A percentile compares a stretch with the other conserved stretches of the same genome.
Conservation (phyloP, 805 yeast species). For the Komagataella phaffii region DNA sequence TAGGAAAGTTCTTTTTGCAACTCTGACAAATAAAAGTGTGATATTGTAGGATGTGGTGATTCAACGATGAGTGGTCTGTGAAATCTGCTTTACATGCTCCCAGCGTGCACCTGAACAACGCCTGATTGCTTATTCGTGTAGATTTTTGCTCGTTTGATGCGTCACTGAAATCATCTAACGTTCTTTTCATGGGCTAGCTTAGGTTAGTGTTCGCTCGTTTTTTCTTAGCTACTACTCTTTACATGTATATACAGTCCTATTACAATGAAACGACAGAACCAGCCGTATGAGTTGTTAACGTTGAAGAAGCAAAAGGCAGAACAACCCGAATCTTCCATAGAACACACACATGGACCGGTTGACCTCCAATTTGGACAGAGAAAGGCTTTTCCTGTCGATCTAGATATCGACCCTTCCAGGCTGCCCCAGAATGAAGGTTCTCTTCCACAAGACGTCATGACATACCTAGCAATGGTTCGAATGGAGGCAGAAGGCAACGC, state of each 20-base stretch:
- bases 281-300: background rate
- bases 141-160: background rate
- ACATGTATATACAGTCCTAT: background rate
- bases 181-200: constrained; percentile 2
- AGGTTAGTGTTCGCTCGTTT: background rate
- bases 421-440: constrained; percentile 5
- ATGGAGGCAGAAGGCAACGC: constrained; percentile 14
- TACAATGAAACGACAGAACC: background rate
- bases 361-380: constrained; percentile 22
- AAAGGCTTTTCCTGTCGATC: constrained; percentile 18
- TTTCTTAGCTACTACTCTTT: background rate
- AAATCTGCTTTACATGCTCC: constrained; percentile 6
- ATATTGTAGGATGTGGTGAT: background rate
- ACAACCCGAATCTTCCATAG: background rate
- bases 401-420: constrained; percentile 8
- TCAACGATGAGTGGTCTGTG: constrained; percentile 11
- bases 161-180: constrained; percentile 3
- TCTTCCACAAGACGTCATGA: constrained; percentile 10
- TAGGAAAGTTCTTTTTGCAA: constrained; percentile 29
- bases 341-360: constrained; percentile 16
- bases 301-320: background rate
- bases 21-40: constrained; percentile 20
- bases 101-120: constrained; percentile 6
- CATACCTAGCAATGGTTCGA: constrained; percentile 20
- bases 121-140: background rate